These are phyloP conservation scores for Diutina siamensis DNA, from an alignment of 1,139 yeast species.

Conservation along the genomic window DNA sequence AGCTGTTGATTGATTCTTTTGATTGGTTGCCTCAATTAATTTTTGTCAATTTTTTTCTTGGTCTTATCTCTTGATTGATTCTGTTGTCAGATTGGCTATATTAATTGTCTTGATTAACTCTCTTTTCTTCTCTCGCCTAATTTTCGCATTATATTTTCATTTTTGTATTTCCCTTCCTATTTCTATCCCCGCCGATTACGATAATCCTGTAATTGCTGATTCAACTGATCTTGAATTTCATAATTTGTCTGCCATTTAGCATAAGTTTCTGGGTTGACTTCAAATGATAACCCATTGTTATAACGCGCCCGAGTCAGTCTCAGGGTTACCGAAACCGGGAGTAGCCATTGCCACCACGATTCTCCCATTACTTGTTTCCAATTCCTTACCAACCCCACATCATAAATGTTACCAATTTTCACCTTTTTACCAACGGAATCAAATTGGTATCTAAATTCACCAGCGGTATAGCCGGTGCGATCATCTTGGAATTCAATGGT, in stretches of 20 bases:
- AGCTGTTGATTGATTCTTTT: too few relatives aligned
- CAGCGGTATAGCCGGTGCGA: constrained; percentile 27
- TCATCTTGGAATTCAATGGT: constrained; percentile 74
- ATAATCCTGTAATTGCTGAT: constrained; percentile 25
- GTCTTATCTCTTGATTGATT: too few relatives aligned
- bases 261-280: constrained; percentile 32
- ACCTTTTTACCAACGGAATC: constrained; percentile 18
- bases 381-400: constrained; percentile 53
- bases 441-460: constrained; percentile 21
- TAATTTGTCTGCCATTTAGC: constrained; percentile 30
- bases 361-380: constrained; percentile 69
- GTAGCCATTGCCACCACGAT: constrained; percentile 50
- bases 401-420: constrained; percentile 55
- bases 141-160: too few relatives aligned
- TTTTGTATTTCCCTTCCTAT: too few relatives aligned
- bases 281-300: constrained; percentile 42
- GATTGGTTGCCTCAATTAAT: too few relatives aligned
- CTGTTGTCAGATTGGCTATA: too few relatives aligned
- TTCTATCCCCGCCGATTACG: not conserved
- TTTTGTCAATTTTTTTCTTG: too few relatives aligned
- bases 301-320: constrained; percentile 16
- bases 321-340: constrained; percentile 41
- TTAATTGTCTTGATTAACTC: too few relatives aligned
- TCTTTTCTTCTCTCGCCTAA: too few relatives aligned
- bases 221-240: constrained; percentile 35